Evolutionary conservation across 2,329 filamentous ascomycete genomes (phyloP), one percentile per base, ranked within the genome.

Genomic region (Byssochlamys sp.): DNA sequence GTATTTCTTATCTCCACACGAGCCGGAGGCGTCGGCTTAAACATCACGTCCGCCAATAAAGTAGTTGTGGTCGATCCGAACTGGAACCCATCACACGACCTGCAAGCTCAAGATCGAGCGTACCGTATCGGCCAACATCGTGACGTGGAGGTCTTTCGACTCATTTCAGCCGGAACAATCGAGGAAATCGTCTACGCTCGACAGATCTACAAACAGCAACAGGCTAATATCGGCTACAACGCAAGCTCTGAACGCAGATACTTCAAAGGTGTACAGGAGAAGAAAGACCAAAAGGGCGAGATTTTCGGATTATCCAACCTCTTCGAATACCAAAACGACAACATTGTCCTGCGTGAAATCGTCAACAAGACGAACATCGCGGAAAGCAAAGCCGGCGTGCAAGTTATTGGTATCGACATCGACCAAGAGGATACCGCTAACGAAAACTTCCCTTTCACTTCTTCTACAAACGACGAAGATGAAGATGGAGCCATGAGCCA

Each of bases 361-460:
- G 90, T 99, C 65, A 96, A 97, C 77, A 96, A 96, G 73, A 97
- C 94, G 28, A 99, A 99, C 67, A 86, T 99, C 55, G 94, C 94
- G 3, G 94, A 99, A 75, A 90, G 90, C 49, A 89, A 87, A 68
- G 90, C 88, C 0, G 92, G 91, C 0, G 88, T 97, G 9, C 81
- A 84, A 28, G 84, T 96, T 29, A 80, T 86, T n/a, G 86, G 89
- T 56, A 81, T 96, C 19, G 84, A 95, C 59, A 79, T 89, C 65
- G 82, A 87, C 14, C 78, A 84, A 60, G 81, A 80, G 0, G 78
- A 84, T 10, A 31, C 4, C 12, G 80, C 81, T 2, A 79, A 82
- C 19, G 70, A 70, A 55, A 66, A 69, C 5, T 45, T 63, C 25
- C 59, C 62, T n/a, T 39, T 52, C 12, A 19, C 19, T 19, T 52